Conservation (phyloP, 2,329 filamentous ascomycete species). For the Alternaria sp. region DNA sequence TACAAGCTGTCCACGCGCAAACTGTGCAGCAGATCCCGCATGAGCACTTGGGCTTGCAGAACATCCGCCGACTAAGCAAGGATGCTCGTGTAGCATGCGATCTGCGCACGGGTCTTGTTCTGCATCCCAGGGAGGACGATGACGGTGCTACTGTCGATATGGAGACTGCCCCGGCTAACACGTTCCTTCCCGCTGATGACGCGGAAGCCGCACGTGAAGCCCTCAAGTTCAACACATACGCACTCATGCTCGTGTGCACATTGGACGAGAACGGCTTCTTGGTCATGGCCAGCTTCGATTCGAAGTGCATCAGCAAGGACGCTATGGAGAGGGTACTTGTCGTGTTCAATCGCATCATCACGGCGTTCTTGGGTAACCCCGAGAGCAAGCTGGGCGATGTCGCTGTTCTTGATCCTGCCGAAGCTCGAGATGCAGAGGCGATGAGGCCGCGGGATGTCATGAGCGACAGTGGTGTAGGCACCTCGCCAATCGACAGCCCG, state of each 20-base stretch:
- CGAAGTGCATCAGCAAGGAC: constrained; percentile 60
- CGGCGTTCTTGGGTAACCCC: constrained; percentile 55
- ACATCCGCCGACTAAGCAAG: constrained; percentile 57
- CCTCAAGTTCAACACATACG: constrained; percentile 63
- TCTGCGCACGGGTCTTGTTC: constrained; percentile 45
- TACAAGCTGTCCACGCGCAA: constrained; percentile 63
- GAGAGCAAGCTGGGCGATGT: constrained; percentile 40
- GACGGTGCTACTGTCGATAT: constrained; percentile 19
- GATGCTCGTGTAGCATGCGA: constrained; percentile 46
- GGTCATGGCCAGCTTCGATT: constrained; percentile 70
- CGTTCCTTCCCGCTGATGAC: constrained; percentile 63
- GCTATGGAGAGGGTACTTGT: constrained; percentile 62
- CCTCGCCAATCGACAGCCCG: constrained; percentile 15
- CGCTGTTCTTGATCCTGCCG: constrained; percentile 35
- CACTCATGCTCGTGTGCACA: constrained; percentile 70
- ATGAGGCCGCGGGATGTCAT: constrained; percentile 31
- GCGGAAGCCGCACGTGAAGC: constrained; percentile 65
- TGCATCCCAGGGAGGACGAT: constrained; percentile 46
- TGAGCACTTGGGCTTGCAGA: constrained; percentile 68
- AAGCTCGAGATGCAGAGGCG: constrained; percentile 34
- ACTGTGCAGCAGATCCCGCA: constrained; percentile 66
- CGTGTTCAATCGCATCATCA: constrained; percentile 60
- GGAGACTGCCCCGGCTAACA: constrained; percentile 53
- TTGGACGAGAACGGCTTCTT: constrained; percentile 62
- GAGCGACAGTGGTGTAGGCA: constrained; percentile 28